phyloP scores from a whole-genome alignment of 257 asterid genomes.

The Hygrophila difformis region DNA sequence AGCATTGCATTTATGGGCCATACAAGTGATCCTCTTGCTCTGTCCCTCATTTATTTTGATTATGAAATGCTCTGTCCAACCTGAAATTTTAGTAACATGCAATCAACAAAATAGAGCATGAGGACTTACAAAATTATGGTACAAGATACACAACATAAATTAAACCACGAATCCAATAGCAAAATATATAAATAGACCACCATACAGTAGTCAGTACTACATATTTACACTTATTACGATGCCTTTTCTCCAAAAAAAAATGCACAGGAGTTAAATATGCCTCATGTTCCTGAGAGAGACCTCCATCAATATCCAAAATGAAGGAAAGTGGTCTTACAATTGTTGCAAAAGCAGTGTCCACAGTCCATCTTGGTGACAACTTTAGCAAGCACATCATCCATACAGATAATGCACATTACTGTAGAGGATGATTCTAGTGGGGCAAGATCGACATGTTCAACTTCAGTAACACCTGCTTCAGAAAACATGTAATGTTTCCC shows the following conservation, averaged over 20 bases:
- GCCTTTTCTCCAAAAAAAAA: no score
- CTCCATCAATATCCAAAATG: conserved; percentile 3
- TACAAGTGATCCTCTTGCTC: conserved; percentile 92
- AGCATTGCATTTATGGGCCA: conserved; percentile 89
- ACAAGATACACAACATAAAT: neutral
- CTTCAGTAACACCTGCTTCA: conserved; percentile 70
- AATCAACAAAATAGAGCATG: conserved; percentile 1
- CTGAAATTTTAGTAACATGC: no score
- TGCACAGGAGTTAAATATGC: no score
- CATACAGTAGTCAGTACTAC: neutral
- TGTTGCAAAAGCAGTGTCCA: conserved; percentile 91
- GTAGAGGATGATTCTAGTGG: conserved; percentile 31
- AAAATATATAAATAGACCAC: conserved; percentile 6
- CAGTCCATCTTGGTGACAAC: conserved; percentile 78
- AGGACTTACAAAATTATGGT: conserved; percentile 1
- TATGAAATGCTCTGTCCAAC: conserved; percentile 95
- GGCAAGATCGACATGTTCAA: conserved; percentile 31
- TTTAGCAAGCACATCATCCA: conserved; percentile 57
- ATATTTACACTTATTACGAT: no score
- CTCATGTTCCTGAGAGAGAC: conserved; percentile 2
- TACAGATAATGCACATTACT: conserved; percentile 60
- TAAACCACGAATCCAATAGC: neutral
- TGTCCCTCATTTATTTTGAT: conserved; percentile 94
- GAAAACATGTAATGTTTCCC: conserved; percentile 71
- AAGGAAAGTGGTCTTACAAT: conserved; percentile 46